phyloP scores from a whole-genome alignment of 1,139 yeast species.

The Kodamaea plutei region DNA sequence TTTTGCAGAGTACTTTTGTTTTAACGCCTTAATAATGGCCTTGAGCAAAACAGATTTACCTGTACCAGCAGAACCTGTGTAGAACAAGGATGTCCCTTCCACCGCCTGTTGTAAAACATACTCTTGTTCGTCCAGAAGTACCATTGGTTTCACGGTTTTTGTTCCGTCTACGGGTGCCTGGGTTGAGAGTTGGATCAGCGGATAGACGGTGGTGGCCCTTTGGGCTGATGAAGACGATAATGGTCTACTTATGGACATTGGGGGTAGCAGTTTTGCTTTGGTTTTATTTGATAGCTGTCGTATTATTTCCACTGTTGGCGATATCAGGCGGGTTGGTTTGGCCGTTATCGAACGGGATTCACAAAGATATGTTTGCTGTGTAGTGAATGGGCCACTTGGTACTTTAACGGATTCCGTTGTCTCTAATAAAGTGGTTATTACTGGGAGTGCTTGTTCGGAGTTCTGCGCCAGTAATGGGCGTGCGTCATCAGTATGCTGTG shows the following conservation, averaged over 20 bases:
- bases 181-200: conserved; percentile 21
- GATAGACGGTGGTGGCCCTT: conserved; percentile 11
- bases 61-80: conserved; percentile 96
- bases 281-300: too few relatives aligned
- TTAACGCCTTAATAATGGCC: conserved; percentile 61
- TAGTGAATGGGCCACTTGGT: too few relatives aligned
- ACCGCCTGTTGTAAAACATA: conserved; percentile 32
- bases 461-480: too few relatives aligned
- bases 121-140: conserved; percentile 41
- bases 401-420: too few relatives aligned
- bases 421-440: too few relatives aligned
- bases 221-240: conserved; percentile 8
- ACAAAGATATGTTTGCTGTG: too few relatives aligned
- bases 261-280: conserved; percentile 2
- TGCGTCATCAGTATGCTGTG: too few relatives aligned
- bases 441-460: too few relatives aligned
- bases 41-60: conserved; percentile 82
- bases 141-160: conserved; percentile 33
- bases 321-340: too few relatives aligned
- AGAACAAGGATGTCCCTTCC: conserved; percentile 60
- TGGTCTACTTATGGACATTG: conserved; percentile 5
- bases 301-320: too few relatives aligned
- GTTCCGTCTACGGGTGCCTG: conserved; percentile 11
- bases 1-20: conserved; percentile 40
- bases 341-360: too few relatives aligned